Evolutionary conservation across 371 early-diverging fungal genomes (phyloP).

Genomic region (Rhizomucor pusillus): DNA sequence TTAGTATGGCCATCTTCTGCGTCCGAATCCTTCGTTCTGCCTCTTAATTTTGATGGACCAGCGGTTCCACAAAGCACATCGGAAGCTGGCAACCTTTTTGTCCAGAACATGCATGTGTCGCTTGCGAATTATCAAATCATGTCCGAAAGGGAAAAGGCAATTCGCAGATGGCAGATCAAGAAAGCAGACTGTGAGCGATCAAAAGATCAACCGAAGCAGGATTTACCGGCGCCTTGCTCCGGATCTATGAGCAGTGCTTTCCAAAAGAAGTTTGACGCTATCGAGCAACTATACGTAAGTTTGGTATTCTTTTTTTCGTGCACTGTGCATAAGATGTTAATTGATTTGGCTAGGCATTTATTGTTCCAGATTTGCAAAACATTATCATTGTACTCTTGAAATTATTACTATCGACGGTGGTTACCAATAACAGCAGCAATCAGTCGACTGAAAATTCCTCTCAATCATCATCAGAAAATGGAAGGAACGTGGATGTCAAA

Average conservation of each 20-base stretch:
- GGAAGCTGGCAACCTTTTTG: slow-evolving; percentile 61
- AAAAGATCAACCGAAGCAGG: neutral
- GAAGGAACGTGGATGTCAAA: neutral
- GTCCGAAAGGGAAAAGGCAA: slow-evolving; percentile 51
- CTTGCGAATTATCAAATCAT: slow-evolving; percentile 60
- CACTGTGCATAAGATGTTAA: too few species aligned
- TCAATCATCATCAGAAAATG: neutral
- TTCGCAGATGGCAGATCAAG: slow-evolving; percentile 39
- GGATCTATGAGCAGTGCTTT: neutral
- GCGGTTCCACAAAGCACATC: slow-evolving; percentile 52
- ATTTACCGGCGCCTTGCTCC: neutral
- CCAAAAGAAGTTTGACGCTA: slow-evolving; percentile 10
- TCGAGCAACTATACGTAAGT: slow-evolving; percentile 27
- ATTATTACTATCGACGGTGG: slow-evolving; percentile 40
- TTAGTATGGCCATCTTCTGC: slow-evolving; percentile 1
- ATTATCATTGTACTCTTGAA: slow-evolving; percentile 51
- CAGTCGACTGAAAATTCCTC: too few species aligned
- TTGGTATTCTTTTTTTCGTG: neutral
- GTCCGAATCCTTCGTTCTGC: slow-evolving; percentile 37
- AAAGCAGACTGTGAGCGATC: neutral
- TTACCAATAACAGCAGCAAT: slow-evolving; percentile 13
- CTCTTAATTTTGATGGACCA: slow-evolving; percentile 34
- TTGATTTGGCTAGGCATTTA: slow-evolving; percentile 20
- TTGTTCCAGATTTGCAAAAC: slow-evolving; percentile 46
- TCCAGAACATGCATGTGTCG: slow-evolving; percentile 61